Conservation (phyloP, 768 basidiomycete species). For the Amanita muscaria region DNA sequence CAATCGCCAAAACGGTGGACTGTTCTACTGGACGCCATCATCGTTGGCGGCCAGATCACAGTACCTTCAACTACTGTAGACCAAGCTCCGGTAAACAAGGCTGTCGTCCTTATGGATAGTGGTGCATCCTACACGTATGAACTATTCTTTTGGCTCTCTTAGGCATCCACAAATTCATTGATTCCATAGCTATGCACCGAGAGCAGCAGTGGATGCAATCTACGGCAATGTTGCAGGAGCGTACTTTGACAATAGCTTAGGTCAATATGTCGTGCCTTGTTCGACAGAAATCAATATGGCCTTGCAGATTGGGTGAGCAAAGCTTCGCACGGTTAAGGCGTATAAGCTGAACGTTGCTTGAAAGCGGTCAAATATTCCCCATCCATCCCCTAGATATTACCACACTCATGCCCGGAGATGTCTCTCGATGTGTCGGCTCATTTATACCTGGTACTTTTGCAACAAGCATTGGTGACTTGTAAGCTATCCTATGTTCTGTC, state of each 20-base stretch:
- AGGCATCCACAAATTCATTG: slow-evolving; percentile 8
- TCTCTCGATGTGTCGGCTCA: slow-evolving; percentile 57
- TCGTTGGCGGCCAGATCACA: slow-evolving; percentile 45
- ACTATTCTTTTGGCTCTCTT: too few species aligned
- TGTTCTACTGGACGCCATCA: slow-evolving; percentile 64
- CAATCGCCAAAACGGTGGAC: slow-evolving; percentile 63
- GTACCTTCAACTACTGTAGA: slow-evolving; percentile 46
- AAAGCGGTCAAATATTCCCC: slow-evolving; percentile 65
- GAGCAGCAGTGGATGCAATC: slow-evolving; percentile 56
- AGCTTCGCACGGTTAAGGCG: background rate
- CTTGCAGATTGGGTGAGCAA: slow-evolving; percentile 62
- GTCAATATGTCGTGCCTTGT: slow-evolving; percentile 72
- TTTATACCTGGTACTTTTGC: slow-evolving; percentile 59
- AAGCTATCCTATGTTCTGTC: slow-evolving; percentile 17
- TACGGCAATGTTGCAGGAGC: slow-evolving; percentile 64
- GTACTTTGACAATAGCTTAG: slow-evolving; percentile 36
- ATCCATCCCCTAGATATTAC: slow-evolving; percentile 74
- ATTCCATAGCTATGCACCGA: slow-evolving; percentile 53
- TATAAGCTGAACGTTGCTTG: slow-evolving; percentile 5
- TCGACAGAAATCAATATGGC: slow-evolving; percentile 68
- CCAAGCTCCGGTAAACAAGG: slow-evolving; percentile 57
- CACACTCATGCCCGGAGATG: slow-evolving; percentile 35
- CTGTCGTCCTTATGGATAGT: slow-evolving; percentile 70
- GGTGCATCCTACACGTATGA: slow-evolving; percentile 76
- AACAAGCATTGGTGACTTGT: slow-evolving; percentile 63